These are phyloP conservation scores for Emericellopsis terricola DNA, from an alignment of 495 filamentous ascomycete species.

Conservation along the genomic window DNA sequence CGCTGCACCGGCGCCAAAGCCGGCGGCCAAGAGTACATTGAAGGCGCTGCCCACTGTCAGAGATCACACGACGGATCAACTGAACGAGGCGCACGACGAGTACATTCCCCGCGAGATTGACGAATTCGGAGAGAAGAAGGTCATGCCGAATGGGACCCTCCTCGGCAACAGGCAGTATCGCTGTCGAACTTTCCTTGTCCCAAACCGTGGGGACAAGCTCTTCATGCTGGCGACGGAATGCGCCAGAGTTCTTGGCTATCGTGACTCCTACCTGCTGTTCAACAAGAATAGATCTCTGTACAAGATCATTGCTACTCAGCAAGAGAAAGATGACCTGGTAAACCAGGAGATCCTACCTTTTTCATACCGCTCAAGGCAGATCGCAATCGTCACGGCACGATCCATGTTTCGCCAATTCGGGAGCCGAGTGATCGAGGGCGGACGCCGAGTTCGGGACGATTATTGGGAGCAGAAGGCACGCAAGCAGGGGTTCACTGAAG, in stretches of 20 bases:
- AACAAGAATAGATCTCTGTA: conserved; percentile 96
- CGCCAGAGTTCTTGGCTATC: conserved; percentile 81
- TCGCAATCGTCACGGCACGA: conserved; percentile 93
- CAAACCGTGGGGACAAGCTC: conserved; percentile 74
- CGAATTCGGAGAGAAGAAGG: conserved; percentile 86
- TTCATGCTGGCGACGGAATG: conserved; percentile 99
- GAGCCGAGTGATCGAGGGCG: conserved; percentile 80
- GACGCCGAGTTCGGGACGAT: conserved; percentile 84
- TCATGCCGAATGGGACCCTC: conserved; percentile 61
- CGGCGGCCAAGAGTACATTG: conserved; percentile 76
- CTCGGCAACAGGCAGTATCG: conserved; percentile 74
- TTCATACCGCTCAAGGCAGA: conserved; percentile 93
- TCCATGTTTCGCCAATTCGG: conserved; percentile 99
- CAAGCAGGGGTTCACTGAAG: conserved; percentile 97
- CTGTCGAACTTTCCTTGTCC: conserved; percentile 85
- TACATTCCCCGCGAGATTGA: conserved; percentile 91
- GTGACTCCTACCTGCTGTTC: conserved; percentile 94
- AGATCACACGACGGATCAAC: conserved; percentile 94
- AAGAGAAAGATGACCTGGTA: conserved; percentile 93
- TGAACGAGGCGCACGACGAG: conserved; percentile 83
- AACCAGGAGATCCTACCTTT: conserved; percentile 90
- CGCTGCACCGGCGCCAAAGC: conserved; percentile 62
- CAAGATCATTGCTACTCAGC: conserved; percentile 95
- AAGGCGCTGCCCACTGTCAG: conserved; percentile 92
- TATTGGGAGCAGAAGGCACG: conserved; percentile 96